These are phyloP conservation scores for Sphaerulina musiva DNA, from an alignment of 2,329 filamentous ascomycete species.

Conservation along the genomic window DNA sequence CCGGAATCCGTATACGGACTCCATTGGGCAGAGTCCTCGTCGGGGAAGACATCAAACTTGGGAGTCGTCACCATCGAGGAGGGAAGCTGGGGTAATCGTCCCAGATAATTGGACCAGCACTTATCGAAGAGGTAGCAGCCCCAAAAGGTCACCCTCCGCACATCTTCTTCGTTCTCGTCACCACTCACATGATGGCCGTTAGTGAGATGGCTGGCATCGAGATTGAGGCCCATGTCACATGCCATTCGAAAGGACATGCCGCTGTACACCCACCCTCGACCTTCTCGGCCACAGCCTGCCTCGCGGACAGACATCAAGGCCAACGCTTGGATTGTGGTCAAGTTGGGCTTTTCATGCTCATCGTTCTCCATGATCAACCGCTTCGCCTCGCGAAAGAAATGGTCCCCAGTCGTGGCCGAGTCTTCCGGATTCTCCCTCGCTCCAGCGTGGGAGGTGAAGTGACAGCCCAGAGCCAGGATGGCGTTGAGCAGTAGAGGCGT, in stretches of 20 bases:
- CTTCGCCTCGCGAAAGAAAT: constrained; percentile 94
- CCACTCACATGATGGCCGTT: constrained; percentile 36
- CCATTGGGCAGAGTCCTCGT: constrained; percentile 81
- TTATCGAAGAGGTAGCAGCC: constrained; percentile 98
- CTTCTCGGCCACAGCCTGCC: constrained; percentile 87
- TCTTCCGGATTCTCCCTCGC: constrained; percentile 67
- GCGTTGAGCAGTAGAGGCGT: constrained; percentile 86
- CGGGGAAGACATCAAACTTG: constrained; percentile 84
- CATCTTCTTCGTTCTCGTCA: constrained; percentile 82
- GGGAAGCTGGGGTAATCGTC: constrained; percentile 79
- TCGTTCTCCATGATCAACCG: constrained; percentile 82
- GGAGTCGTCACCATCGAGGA: constrained; percentile 73
- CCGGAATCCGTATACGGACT: constrained; percentile 82
- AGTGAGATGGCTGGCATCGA: constrained; percentile 65
- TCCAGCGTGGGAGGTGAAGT: constrained; percentile 73
- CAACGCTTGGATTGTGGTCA: constrained; percentile 88
- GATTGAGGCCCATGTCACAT: constrained; percentile 83
- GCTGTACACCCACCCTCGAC: constrained; percentile 96
- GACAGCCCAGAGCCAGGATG: constrained; percentile 86
- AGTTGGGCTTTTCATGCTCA: constrained; percentile 79
- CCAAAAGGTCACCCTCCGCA: constrained; percentile 89
- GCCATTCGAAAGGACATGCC: constrained; percentile 99
- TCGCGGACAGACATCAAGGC: constrained; percentile 95
- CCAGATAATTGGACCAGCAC: constrained; percentile 96
- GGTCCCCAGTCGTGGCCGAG: constrained; percentile 81